A percentile compares a stretch with the other conserved stretches of the same genome.
Conservation (phyloP, 2,329 filamentous ascomycete species). For the Phialemoniopsis sp. region DNA sequence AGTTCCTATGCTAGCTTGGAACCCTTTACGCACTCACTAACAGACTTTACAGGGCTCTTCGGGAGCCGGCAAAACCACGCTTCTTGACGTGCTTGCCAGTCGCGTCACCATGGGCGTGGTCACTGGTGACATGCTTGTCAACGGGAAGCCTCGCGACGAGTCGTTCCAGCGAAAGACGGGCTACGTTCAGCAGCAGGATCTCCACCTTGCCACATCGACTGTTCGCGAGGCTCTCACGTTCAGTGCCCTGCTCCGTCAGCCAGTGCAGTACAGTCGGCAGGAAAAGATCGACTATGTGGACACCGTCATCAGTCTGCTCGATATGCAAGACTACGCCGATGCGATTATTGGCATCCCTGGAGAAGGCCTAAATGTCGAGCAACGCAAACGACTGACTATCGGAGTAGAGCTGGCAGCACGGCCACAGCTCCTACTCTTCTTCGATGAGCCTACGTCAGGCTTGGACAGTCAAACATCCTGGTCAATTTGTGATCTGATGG, state of each 20-base stretch:
- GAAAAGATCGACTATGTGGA: conserved; percentile 69
- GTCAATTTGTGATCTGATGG: conserved; percentile 66
- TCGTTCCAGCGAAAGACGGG: conserved; percentile 69
- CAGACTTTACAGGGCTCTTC: too few species aligned
- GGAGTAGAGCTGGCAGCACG: conserved; percentile 73
- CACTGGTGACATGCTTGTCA: conserved; percentile 65
- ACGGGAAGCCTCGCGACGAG: conserved; percentile 56
- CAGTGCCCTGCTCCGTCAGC: conserved; percentile 62
- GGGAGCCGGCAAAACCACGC: conserved; percentile 75
- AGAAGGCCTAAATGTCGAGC: conserved; percentile 50
- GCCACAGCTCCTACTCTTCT: conserved; percentile 66
- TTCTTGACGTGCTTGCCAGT: conserved; percentile 73
- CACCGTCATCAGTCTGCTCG: conserved; percentile 65
- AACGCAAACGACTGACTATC: conserved; percentile 60
- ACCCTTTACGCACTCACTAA: too few species aligned
- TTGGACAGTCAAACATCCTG: conserved; percentile 71
- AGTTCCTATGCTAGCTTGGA: too few species aligned
- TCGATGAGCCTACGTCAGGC: conserved; percentile 74
- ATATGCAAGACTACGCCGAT: conserved; percentile 64
- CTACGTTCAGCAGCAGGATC: conserved; percentile 68
- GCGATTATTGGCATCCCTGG: conserved; percentile 66
- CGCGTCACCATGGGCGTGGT: conserved; percentile 62
- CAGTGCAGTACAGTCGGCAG: conserved; percentile 46
- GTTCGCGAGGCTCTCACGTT: conserved; percentile 66
- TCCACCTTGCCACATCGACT: conserved; percentile 62